Percentiles rank a stretch among this genome's conserved stretches.
These are phyloP conservation scores for Carex cristatella DNA, from an alignment of 176 grass and related monocot species.

Conservation along the genomic window DNA sequence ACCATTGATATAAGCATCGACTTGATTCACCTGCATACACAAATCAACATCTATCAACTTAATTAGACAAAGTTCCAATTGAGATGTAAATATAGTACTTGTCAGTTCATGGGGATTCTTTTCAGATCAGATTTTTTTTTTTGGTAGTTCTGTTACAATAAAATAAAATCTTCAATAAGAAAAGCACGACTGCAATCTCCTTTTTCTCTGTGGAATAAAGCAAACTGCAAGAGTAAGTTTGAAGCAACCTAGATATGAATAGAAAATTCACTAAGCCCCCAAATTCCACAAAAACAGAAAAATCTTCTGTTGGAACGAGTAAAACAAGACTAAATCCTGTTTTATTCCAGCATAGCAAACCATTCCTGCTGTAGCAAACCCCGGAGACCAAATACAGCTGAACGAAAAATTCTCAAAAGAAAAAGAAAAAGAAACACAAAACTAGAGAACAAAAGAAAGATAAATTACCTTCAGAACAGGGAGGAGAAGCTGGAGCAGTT, in stretches of 20 bases:
- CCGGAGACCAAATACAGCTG: neutral
- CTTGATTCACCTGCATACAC: slow-evolving; percentile 30
- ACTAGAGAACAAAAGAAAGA: neutral
- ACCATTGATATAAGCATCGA: slow-evolving; percentile 79
- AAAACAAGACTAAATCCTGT: neutral
- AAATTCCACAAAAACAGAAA: neutral
- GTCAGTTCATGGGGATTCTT: neutral
- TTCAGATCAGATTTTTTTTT: neutral
- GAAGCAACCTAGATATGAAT: neutral
- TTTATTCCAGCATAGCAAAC: neutral
- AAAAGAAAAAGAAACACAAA: neutral
- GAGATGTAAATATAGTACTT: neutral
- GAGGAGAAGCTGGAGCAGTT: slow-evolving; percentile 64
- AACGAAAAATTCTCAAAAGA: neutral
- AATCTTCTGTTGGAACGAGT: neutral
- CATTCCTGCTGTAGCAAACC: neutral
- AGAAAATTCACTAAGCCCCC: neutral
- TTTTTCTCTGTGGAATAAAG: neutral
- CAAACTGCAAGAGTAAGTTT: neutral
- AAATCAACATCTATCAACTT: neutral
- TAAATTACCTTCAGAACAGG: slow-evolving; percentile 60
- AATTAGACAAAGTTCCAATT: neutral
- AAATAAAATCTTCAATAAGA: neutral
- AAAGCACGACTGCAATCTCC: neutral
- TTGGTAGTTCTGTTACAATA: neutral